Percentiles rank a stretch among this genome's conserved stretches.
Evolutionary conservation across 306 rosid genomes (phyloP).

Genomic region (Corylus americana): DNA sequence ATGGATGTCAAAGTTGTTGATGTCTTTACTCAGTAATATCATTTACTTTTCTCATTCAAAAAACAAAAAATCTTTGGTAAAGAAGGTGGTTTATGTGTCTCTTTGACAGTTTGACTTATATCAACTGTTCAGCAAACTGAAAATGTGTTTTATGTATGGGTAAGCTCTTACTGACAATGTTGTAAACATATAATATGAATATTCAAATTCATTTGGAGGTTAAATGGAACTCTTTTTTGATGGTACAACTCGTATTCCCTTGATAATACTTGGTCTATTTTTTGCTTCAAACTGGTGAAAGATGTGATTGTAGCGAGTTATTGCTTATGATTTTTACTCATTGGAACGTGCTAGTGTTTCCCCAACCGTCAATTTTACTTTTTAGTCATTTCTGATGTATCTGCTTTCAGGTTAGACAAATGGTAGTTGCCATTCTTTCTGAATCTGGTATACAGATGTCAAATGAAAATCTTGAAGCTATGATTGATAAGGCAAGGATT

Average conservation of each 20-base stretch:
- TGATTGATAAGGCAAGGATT: conserved; percentile 52
- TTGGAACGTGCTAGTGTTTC: neutral
- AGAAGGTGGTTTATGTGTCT: conserved; percentile 19
- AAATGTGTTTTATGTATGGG: too few relatives aligned
- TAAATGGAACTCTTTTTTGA: neutral
- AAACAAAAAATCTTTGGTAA: conserved; percentile 7
- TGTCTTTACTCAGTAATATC: neutral
- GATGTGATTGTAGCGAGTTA: neutral
- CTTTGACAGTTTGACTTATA: neutral
- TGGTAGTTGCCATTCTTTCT: conserved; percentile 61
- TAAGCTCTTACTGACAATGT: neutral
- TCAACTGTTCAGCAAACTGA: too few relatives aligned
- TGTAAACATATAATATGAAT: neutral
- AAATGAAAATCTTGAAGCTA: conserved; percentile 52
- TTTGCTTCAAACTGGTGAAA: neutral
- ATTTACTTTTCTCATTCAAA: neutral
- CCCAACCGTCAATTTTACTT: neutral
- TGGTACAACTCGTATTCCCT: neutral
- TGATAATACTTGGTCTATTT: neutral
- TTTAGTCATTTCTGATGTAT: neutral
- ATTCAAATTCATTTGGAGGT: neutral
- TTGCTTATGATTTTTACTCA: neutral
- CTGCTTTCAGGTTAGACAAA: conserved; percentile 57
- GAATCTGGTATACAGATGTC: conserved; percentile 47
- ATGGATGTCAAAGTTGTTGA: neutral